Evolutionary conservation across 2,329 filamentous ascomycete species (phyloP), one percentile per base, ranked within the genome.

Genomic region (Malbranchea cinnamomea): DNA sequence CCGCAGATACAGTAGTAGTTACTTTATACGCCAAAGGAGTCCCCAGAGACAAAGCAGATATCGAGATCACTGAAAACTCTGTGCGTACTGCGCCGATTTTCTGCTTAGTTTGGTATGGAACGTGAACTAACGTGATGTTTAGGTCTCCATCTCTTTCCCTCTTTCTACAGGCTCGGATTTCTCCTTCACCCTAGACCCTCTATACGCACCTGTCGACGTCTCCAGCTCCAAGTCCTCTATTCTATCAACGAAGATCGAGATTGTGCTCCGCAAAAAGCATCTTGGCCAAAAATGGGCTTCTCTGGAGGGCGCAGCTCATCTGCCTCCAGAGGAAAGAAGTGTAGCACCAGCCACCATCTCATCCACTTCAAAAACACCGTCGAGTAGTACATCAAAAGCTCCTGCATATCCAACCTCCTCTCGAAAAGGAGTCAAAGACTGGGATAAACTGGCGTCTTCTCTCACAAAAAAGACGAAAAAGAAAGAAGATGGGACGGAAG

Each of bases 401-500:
- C 79, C 78, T 0, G 56, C 65, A 0, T 94, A 95, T 49, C 87
- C 89, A 1, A 87, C 84, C 0, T 94, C 85, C 1, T 89, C 87
- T 8, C 77, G 74, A 37, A 66, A 59, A 1, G 87, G 85, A 0
- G 72, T 80, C 3, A 93, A 92, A 57, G 70, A 98, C 56, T 98
- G 89, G 89, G 89, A 98, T 50, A 80, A 74, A 38, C 48, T 94
- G 2, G 73, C 66, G 5, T 54, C 57, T 2, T 62, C 65, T 4
- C 51, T 71, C 10, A 59, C 56, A 4, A 46, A 45, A 4, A 40
- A 50, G 16, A 36, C 43, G 17, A 37, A 49, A 4, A 44, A 44
- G 1, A 37, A 37, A 1, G 22, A 52, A 0, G 65, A 68, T 1
- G 44, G 48, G 6, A 44, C 46, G 4, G 48, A 42, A 9, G 54